These are phyloP conservation scores for Magnolia kwangsiensis DNA, from an alignment of 164 flowering plant species.

Conservation along the genomic window DNA sequence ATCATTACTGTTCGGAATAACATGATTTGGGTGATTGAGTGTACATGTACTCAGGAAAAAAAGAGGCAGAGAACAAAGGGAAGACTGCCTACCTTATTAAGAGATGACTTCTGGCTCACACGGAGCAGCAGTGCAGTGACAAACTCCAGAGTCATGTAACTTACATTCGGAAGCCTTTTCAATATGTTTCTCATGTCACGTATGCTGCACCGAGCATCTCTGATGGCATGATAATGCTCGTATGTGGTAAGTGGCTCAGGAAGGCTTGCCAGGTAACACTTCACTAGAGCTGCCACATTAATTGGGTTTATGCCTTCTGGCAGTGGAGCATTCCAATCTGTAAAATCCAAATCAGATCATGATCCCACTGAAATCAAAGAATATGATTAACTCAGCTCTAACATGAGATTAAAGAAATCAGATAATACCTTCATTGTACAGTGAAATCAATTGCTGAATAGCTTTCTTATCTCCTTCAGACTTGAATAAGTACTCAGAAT, in stretches of 20 bases:
- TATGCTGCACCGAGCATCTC: constrained; percentile 71
- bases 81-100: constrained; percentile 60
- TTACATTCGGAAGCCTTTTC: constrained; percentile 79
- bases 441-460: constrained; percentile 67
- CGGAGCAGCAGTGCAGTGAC: constrained; percentile 77
- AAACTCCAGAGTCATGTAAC: constrained; percentile 79
- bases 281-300: constrained; percentile 62
- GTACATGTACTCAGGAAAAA: background rate
- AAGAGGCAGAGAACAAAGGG: background rate
- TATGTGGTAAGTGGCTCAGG: constrained; percentile 86
- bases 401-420: constrained; percentile 5
- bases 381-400: constrained; percentile 6
- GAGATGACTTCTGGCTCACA: constrained; percentile 80
- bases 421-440: constrained; percentile 77
- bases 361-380: background rate
- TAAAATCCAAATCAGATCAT: constrained; percentile 2
- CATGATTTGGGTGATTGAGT: background rate
- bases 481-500: constrained; percentile 63
- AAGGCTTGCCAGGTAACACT: constrained; percentile 87
- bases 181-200: constrained; percentile 54
- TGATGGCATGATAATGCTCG: constrained; percentile 68
- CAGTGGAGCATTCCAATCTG: constrained; percentile 70
- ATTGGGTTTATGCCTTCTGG: constrained; percentile 69
- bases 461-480: constrained; percentile 66
- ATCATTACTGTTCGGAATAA: too few relatives aligned